phyloP scores from a whole-genome alignment of 225 moss, liverwort and hornwort genomes.

The Sphagnum contortum region DNA sequence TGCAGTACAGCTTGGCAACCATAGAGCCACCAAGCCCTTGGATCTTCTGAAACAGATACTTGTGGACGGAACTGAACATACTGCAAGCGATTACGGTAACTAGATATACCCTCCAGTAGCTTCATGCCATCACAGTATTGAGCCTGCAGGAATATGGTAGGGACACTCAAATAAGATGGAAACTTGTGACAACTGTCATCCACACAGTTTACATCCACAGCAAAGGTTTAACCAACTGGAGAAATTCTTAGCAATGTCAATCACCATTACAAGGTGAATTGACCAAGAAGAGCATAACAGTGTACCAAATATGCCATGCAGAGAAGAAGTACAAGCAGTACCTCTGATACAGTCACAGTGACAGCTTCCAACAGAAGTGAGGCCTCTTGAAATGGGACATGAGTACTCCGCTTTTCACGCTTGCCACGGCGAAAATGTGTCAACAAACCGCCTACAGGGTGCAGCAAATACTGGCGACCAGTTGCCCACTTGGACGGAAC shows the following conservation, averaged over 20 bases:
- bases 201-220: too few species aligned
- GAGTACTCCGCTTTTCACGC: conserved; percentile 82
- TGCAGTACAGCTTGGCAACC: conserved; percentile 90
- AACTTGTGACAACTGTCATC: background rate
- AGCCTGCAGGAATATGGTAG: conserved; percentile 33
- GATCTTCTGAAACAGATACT: conserved; percentile 51
- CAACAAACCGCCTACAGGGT: conserved; percentile 90
- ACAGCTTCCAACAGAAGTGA: conserved; percentile 78
- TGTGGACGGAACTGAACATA: conserved; percentile 85
- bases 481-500: conserved; percentile 53
- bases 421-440: conserved; percentile 87
- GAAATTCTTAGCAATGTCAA: too few species aligned
- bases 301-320: too few species aligned
- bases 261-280: too few species aligned
- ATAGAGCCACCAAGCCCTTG: conserved; percentile 91
- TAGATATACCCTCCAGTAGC: conserved; percentile 83
- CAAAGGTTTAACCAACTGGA: too few species aligned
- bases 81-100: conserved; percentile 75
- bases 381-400: conserved; percentile 82
- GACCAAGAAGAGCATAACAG: too few species aligned
- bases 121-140: conserved; percentile 99
- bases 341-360: conserved; percentile 82
- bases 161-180: background rate
- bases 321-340: conserved; percentile 12
- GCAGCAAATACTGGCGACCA: conserved; percentile 78